Conservation (phyloP, 2,329 filamentous ascomycete genomes). For the Huntiella moniliformis region DNA sequence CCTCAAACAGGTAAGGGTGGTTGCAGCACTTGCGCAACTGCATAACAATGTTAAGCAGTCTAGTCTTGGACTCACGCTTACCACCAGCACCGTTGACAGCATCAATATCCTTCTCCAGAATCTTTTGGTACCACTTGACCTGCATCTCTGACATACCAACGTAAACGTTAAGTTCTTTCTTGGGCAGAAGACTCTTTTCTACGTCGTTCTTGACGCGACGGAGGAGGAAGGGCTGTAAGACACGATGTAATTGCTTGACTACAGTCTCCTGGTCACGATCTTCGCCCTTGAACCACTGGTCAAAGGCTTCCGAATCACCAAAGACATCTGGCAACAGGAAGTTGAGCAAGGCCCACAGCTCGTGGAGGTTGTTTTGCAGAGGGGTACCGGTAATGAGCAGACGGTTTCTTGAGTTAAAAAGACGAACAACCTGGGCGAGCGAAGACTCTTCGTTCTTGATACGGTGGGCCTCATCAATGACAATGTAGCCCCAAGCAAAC, state of each 20-base stretch:
- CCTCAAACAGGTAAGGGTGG: slow-evolving; percentile 94
- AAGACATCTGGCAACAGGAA: slow-evolving; percentile 97
- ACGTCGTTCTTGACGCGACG: slow-evolving; percentile 95
- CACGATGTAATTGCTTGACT: slow-evolving; percentile 84
- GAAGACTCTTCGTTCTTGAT: slow-evolving; percentile 99
- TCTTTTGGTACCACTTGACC: slow-evolving; percentile 97
- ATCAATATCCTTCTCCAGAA: slow-evolving; percentile 96
- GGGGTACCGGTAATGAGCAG: slow-evolving; percentile 92
- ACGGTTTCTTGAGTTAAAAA: slow-evolving; percentile 90
- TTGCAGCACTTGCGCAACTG: slow-evolving; percentile 98
- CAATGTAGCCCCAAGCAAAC: slow-evolving; percentile 99
- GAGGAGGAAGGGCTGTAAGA: slow-evolving; percentile 80
- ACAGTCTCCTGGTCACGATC: slow-evolving; percentile 85
- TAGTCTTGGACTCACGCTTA: slow-evolving; percentile 93
- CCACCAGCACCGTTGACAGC: slow-evolving; percentile 92
- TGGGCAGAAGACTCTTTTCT: slow-evolving; percentile 90
- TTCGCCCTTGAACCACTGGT: slow-evolving; percentile 92
- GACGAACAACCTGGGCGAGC: slow-evolving; percentile 81
- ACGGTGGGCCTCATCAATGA: slow-evolving; percentile 92
- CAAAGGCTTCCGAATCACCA: slow-evolving; percentile 87
- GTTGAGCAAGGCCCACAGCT: slow-evolving; percentile 92
- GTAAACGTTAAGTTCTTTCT: slow-evolving; percentile 94
- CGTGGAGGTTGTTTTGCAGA: slow-evolving; percentile 93
- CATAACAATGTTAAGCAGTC: slow-evolving; percentile 97
- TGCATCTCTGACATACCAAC: slow-evolving; percentile 99